These are phyloP conservation scores for Diaporthe humulicola DNA, from an alignment of 2,329 filamentous ascomycete genomes.

Conservation along the genomic window DNA sequence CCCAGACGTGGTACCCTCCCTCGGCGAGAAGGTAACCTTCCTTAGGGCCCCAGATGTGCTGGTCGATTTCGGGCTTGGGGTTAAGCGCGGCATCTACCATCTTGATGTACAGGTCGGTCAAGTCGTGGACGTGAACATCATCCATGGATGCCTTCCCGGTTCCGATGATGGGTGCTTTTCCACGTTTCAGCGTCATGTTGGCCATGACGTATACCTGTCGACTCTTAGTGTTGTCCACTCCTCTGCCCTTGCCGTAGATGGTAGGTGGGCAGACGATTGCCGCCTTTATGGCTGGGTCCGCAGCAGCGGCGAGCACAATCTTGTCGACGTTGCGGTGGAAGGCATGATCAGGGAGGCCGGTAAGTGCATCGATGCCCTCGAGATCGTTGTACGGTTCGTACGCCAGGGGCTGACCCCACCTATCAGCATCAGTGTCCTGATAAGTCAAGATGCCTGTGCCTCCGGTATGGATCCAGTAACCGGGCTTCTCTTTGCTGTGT, in stretches of 20 bases:
- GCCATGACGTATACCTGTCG: slow-evolving; percentile 62
- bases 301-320: slow-evolving; percentile 65
- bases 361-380: slow-evolving; percentile 67
- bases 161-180: slow-evolving; percentile 59
- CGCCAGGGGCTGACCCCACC: slow-evolving; percentile 58
- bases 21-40: slow-evolving; percentile 77
- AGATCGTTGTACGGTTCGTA: slow-evolving; percentile 70
- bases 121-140: slow-evolving; percentile 64
- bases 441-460: slow-evolving; percentile 64
- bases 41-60: slow-evolving; percentile 72
- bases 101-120: slow-evolving; percentile 57
- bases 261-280: slow-evolving; percentile 62
- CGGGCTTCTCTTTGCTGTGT: slow-evolving; percentile 58
- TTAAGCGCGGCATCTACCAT: slow-evolving; percentile 68
- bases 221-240: slow-evolving; percentile 62
- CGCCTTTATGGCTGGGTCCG: slow-evolving; percentile 53
- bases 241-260: slow-evolving; percentile 66
- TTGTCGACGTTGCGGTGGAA: slow-evolving; percentile 78
- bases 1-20: slow-evolving; percentile 73
- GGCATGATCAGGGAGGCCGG: slow-evolving; percentile 67
- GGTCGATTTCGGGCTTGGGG: slow-evolving; percentile 64
- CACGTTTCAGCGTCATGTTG: slow-evolving; percentile 55
- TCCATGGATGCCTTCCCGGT: slow-evolving; percentile 63
- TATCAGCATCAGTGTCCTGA: slow-evolving; percentile 53
- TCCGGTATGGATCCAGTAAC: slow-evolving; percentile 64